Percentiles rank a stretch among this genome's conserved stretches.
phyloP scores from a whole-genome alignment of 371 early-diverging fungal species.

The Mucor saturninus region DNA sequence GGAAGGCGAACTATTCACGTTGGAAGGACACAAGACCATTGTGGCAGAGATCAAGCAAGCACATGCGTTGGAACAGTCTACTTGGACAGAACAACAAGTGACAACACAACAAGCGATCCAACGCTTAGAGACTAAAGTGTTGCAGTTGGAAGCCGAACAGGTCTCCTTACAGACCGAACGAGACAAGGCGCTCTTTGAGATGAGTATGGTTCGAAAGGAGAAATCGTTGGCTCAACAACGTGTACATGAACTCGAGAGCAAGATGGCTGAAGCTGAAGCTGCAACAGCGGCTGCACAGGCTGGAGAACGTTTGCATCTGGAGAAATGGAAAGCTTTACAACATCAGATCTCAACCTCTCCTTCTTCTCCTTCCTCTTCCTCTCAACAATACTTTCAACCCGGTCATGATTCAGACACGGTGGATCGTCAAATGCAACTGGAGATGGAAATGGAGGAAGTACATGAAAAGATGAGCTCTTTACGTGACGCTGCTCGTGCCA shows the following conservation, averaged over 20 bases:
- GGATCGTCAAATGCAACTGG: constrained; percentile 50
- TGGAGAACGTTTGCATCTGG: constrained; percentile 11
- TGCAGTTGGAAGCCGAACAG: constrained; percentile 66
- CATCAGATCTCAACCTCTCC: constrained; percentile 32
- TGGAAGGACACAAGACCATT: constrained; percentile 48
- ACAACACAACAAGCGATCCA: constrained; percentile 27
- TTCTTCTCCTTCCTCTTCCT: constrained; percentile 31
- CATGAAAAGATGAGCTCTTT: constrained; percentile 54
- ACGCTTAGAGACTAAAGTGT: constrained; percentile 39
- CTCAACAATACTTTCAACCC: constrained; percentile 27
- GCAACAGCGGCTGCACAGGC: constrained; percentile 48
- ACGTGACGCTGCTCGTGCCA: constrained; percentile 54
- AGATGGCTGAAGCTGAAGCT: constrained; percentile 50
- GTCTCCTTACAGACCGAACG: constrained; percentile 61
- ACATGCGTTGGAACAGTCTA: constrained; percentile 27
- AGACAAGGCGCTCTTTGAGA: constrained; percentile 56
- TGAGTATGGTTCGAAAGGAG: constrained; percentile 62
- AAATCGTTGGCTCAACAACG: constrained; percentile 43
- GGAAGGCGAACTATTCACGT: constrained; percentile 25
- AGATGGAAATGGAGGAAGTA: constrained; percentile 56
- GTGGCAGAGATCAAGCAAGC: constrained; percentile 44
- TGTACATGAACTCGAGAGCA: constrained; percentile 51
- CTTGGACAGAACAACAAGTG: constrained; percentile 28
- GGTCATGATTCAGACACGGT: constrained; percentile 27
- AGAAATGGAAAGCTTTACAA: constrained; percentile 22